These are phyloP conservation scores for Colletotrichum eremochloae DNA, from an alignment of 2,329 filamentous ascomycete species.

Conservation along the genomic window DNA sequence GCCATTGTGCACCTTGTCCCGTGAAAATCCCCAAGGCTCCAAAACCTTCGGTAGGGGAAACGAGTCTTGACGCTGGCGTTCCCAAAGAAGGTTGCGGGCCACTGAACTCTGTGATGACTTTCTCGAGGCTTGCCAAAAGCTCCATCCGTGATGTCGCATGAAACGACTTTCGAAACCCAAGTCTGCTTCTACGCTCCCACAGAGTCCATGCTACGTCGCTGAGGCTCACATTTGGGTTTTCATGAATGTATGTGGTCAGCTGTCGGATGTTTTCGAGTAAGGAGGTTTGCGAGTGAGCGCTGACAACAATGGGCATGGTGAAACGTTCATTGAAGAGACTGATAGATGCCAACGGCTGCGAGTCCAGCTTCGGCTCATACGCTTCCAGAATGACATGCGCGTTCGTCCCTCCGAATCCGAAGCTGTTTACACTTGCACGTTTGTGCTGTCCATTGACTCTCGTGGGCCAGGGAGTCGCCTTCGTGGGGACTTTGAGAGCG, in stretches of 20 bases:
- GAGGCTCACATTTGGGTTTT: background rate
- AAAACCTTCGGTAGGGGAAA: background rate
- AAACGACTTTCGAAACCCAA: background rate
- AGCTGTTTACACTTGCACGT: constrained; percentile 53
- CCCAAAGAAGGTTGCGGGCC: background rate
- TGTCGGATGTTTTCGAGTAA: constrained; percentile 1
- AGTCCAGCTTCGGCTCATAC: background rate
- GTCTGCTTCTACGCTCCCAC: background rate
- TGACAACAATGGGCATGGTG: constrained; percentile 1
- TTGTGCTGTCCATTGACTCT: constrained; percentile 45
- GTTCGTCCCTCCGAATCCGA: constrained; percentile 49
- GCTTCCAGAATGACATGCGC: constrained; percentile 47
- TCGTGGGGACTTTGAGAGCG: constrained; percentile 45
- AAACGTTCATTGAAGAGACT: background rate
- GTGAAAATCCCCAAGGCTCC: constrained; percentile 21
- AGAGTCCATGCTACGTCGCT: constrained; percentile 7
- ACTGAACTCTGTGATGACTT: background rate
- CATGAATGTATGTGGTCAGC: background rate
- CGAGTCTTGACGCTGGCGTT: background rate
- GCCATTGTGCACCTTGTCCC: background rate
- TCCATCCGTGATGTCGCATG: background rate
- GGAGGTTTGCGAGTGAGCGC: background rate
- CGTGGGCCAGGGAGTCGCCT: constrained; percentile 45
- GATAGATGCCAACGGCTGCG: background rate
- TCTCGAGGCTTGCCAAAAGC: background rate